Percentiles rank a stretch among this genome's conserved stretches.
These are phyloP conservation scores for Albifimbria verrucaria DNA, from an alignment of 2,329 filamentous ascomycete genomes.

Conservation along the genomic window DNA sequence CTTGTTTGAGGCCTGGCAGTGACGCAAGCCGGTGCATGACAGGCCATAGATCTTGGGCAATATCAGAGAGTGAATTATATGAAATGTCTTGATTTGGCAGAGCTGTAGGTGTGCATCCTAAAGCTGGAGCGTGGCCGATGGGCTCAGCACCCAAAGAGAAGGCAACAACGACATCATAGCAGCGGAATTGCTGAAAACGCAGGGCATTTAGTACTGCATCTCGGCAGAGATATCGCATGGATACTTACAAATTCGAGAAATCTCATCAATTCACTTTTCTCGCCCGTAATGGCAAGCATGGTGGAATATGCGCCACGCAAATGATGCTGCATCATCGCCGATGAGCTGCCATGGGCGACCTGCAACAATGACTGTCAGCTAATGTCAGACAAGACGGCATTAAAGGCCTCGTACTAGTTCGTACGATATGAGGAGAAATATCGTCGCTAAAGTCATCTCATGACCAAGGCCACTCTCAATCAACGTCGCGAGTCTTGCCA, in stretches of 20 bases:
- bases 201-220: too few species aligned
- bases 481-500: background rate
- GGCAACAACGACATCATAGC: constrained; percentile 1
- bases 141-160: background rate
- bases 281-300: background rate
- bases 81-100: background rate
- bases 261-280: background rate
- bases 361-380: background rate
- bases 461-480: background rate
- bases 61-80: background rate
- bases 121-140: background rate
- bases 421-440: background rate
- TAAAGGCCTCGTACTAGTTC: background rate
- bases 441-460: background rate
- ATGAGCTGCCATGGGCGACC: background rate
- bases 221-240: too few species aligned
- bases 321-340: constrained; percentile 1
- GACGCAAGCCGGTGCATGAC: background rate
- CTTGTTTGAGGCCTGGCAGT: background rate
- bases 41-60: constrained; percentile 1
- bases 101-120: background rate
- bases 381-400: background rate
- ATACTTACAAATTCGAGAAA: background rate
- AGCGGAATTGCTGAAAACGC: constrained; percentile 1
- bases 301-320: constrained; percentile 1